Evolutionary conservation across 177 flowering plant genomes (phyloP), one percentile per base, ranked within the genome.

Genomic region (Vitis hybrid): DNA sequence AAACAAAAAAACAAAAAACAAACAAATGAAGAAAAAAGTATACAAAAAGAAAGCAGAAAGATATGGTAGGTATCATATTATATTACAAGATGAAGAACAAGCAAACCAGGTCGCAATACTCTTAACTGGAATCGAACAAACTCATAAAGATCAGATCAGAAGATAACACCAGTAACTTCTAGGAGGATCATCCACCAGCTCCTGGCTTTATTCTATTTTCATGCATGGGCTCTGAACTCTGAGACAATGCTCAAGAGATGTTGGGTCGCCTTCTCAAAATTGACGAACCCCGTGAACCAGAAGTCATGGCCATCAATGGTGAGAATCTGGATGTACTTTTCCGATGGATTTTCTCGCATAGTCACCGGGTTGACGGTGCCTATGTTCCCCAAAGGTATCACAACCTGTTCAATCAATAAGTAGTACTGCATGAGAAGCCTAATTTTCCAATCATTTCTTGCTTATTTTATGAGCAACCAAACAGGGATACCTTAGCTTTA

Each of bases 251-350:
- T 77, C 2, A 77, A 65, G 5, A 90, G 82, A 75, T 88, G 79
- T 2, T 74, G 72, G 1, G 74, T 64, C 2, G 95, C 95, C 61
- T 88, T 88, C 21, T 88, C 93, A 71, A 71, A 87, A 59, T 77
- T 86, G 8, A 89, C 90, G 58, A 89, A 87, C 17, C 93, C 93
- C 97, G 87, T 91, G 68, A 88, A 88, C 97, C 94, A 89, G 74
- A 88, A 88, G 2, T 87, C 90, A 59, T 88, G 91, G 2, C 82
- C 84, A 61, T 88, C 97, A 0, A 78, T 52, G 0, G 97, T 86
- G 10, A 74, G 65, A 1, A 90, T 72, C 73, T 91, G 89, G 9
- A 88, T 84, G 70, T 90, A 91, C 75, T 74, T 90, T 81, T 88
- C 94, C 3, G 85, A 56, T 20, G 85, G 86, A 62, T 79, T 78